Percentiles rank a stretch among this genome's conserved stretches.
Conservation (phyloP, 768 basidiomycete genomes). For the Naganishia friedmannii region DNA sequence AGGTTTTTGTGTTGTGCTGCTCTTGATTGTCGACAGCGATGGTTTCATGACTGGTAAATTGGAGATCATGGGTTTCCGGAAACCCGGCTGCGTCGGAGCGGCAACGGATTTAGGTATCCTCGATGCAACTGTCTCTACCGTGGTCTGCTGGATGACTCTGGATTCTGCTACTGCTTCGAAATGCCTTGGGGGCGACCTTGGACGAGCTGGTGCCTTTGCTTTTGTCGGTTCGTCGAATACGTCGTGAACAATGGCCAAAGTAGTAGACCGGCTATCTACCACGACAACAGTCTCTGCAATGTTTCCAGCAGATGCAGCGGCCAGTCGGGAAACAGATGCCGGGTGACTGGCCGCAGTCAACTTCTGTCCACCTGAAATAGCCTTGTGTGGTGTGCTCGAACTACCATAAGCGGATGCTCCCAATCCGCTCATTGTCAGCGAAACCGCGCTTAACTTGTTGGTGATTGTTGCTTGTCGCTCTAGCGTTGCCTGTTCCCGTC, state of each 20-base stretch:
- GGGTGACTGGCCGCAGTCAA: not conserved
- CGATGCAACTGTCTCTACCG: not conserved
- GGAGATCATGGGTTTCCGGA: constrained; percentile 12
- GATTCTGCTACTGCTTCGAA: not conserved
- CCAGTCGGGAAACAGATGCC: not conserved
- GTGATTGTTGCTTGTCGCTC: constrained; percentile 12
- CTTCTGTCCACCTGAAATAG: not conserved
- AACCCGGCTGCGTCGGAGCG: constrained; percentile 6
- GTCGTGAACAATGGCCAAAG: not conserved
- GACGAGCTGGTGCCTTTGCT: not conserved
- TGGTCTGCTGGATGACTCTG: not conserved
- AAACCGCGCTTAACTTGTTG: constrained; percentile 9
- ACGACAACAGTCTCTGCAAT: not conserved
- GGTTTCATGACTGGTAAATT: constrained; percentile 13
- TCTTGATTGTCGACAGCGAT: not conserved
- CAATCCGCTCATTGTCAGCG: constrained; percentile 13
- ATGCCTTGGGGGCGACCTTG: not conserved
- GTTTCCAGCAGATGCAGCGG: not conserved
- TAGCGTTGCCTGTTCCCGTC: not conserved
- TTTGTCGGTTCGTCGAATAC: not conserved
- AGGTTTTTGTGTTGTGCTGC: not conserved
- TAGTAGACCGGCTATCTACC: not conserved
- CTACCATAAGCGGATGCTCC: not conserved
- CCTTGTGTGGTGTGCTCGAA: not conserved
- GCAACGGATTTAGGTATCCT: constrained; percentile 12